Conservation (phyloP, 75 land plant genomes). For the Pinus tabuliformis region DNA sequence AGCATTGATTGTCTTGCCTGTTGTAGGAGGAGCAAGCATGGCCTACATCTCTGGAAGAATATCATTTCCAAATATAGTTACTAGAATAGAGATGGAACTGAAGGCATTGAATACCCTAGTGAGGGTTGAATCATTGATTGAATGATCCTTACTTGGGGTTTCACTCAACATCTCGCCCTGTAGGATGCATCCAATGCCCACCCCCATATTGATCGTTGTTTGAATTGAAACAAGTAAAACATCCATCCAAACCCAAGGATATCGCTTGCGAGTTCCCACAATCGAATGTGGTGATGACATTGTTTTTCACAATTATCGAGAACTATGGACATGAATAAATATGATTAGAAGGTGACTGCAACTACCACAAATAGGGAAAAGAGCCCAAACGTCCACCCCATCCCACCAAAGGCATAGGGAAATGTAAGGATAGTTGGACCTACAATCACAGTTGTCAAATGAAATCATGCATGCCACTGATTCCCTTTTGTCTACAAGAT, state of each 20-base stretch:
- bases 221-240: slow-evolving; percentile 63
- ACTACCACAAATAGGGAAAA: slow-evolving; percentile 47
- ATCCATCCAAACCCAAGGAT: slow-evolving; percentile 80
- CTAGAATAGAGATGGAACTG: slow-evolving; percentile 76
- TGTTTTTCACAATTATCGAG: slow-evolving; percentile 69
- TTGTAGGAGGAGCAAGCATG: slow-evolving; percentile 87
- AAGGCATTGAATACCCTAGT: slow-evolving; percentile 58
- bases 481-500: neutral
- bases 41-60: slow-evolving; percentile 93
- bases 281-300: slow-evolving; percentile 81
- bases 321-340: slow-evolving; percentile 75
- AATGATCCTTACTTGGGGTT: slow-evolving; percentile 70
- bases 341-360: slow-evolving; percentile 72
- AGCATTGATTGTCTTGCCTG: slow-evolving; percentile 92
- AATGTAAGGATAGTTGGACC: slow-evolving; percentile 82
- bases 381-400: slow-evolving; percentile 80
- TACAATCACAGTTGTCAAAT: slow-evolving; percentile 83
- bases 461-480: slow-evolving; percentile 91
- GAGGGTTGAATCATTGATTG: slow-evolving; percentile 31
- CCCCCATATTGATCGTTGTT: slow-evolving; percentile 59
- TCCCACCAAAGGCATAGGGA: slow-evolving; percentile 69
- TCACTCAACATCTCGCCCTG: slow-evolving; percentile 50
- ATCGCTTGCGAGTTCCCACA: slow-evolving; percentile 84
- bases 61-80: slow-evolving; percentile 71
- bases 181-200: slow-evolving; percentile 57